phyloP scores from a whole-genome alignment of 1,284 basidiomycete genomes.

The Marasmius tenuissimus region DNA sequence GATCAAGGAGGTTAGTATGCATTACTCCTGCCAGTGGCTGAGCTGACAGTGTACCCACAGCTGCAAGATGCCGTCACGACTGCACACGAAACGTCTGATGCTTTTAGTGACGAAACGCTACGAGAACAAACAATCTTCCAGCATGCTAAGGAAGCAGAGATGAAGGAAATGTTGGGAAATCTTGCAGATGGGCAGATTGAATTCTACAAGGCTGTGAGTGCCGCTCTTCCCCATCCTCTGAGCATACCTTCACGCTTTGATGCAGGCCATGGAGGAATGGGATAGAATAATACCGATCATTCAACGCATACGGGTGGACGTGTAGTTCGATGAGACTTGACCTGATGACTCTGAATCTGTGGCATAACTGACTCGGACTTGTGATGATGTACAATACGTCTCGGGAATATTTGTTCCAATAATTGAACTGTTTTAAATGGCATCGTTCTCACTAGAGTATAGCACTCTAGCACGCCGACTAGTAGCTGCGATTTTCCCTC shows the following conservation, averaged over 20 bases:
- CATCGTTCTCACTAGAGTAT: no score
- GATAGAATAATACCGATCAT: slow-evolving; percentile 86
- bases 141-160: slow-evolving; percentile 87
- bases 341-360: not conserved
- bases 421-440: no score
- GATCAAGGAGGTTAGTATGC: slow-evolving; percentile 83
- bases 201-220: slow-evolving; percentile 81
- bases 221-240: not conserved
- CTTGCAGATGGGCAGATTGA: slow-evolving; percentile 95
- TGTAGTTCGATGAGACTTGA: slow-evolving; percentile 38
- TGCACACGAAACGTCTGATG: slow-evolving; percentile 93
- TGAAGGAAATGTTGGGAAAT: slow-evolving; percentile 90
- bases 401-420: no score
- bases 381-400: not conserved
- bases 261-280: slow-evolving; percentile 89
- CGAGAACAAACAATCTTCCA: slow-evolving; percentile 91
- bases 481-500: slow-evolving; percentile 13
- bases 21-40: not conserved
- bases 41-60: slow-evolving; percentile 37
- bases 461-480: no score
- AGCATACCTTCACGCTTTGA: slow-evolving; percentile 4
- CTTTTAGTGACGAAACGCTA: slow-evolving; percentile 92
- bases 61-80: slow-evolving; percentile 94
- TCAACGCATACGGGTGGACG: slow-evolving; percentile 85
- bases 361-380: not conserved